Evolutionary conservation across 139 green algal genomes (phyloP), one percentile per base, ranked within the genome.

Genomic region (Tetratostichococcus sp.): DNA sequence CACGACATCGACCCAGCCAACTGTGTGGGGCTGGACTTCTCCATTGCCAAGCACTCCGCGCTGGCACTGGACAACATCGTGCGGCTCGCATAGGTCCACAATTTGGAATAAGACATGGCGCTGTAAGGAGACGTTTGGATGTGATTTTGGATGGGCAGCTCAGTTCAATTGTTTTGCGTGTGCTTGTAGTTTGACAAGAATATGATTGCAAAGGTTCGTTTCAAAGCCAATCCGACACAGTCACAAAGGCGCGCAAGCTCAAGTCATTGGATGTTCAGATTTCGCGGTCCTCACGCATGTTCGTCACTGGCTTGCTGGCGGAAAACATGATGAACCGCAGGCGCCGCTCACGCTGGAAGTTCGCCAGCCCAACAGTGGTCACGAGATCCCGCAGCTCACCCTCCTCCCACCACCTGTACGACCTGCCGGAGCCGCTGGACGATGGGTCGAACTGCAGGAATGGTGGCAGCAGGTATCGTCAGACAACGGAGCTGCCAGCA

Each of bases 271-370:
- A n/a, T n/a, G n/a, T n/a, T n/a, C n/a, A n/a, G n/a, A n/a, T n/a
- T n/a, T n/a, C n/a, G n/a, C n/a, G n/a, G n/a, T n/a, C n/a, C n/a
- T n/a, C n/a, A n/a, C n/a, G n/a, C n/a, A n/a, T n/a, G n/a, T n/a
- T n/a, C n/a, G n/a, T n/a, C n/a, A n/a, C n/a, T n/a, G 90, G 91
- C 84, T 97, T 97, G 26, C 22, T 84, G n/a, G 82, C 93, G 28
- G 76, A 72, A 58, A 95, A 95, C 85, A 98, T 88, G 75, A 98
- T 97, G 80, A 96, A 98, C 30, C 88, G 78, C 43, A 86, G 79
- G 25, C 59, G 67, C 0, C 91, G 76, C 19, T 85, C 75, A 21
- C 88, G 79, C 58, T 78, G 69, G 72, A 93, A 97, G 33, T 86
- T 77, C 43, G 75, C 25, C 30, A 97, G 75, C 25, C 90, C 90